A percentile compares a stretch with the other conserved stretches of the same genome.
phyloP scores from a whole-genome alignment of 352 stramenopile species.

The Pythium pyrilobum region DNA sequence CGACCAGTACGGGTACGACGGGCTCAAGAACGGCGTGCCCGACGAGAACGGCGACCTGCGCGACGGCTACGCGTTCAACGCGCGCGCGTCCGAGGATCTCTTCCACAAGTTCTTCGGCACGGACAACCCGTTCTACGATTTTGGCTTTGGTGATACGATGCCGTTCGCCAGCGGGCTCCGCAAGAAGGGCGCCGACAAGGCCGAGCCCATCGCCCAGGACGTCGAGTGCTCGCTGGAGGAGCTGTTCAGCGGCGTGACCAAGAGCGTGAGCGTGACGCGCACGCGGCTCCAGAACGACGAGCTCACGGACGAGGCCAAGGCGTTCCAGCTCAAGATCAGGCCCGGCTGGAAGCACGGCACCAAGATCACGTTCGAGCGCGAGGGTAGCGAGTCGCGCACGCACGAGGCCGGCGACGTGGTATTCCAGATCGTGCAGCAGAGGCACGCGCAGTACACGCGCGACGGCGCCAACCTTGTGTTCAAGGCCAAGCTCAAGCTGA shows the following conservation, averaged over 20 bases:
- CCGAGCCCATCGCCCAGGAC: slow-evolving; percentile 57
- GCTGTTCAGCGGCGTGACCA: slow-evolving; percentile 88
- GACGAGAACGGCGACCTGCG: slow-evolving; percentile 72
- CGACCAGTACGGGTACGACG: slow-evolving; percentile 93
- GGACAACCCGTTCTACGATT: slow-evolving; percentile 88
- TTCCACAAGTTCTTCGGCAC: slow-evolving; percentile 93
- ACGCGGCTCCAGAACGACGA: slow-evolving; percentile 75
- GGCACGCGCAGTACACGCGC: slow-evolving; percentile 84
- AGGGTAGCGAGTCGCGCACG: slow-evolving; percentile 88
- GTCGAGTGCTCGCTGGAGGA: slow-evolving; percentile 88
- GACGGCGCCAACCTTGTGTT: slow-evolving; percentile 92
- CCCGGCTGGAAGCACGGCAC: slow-evolving; percentile 93
- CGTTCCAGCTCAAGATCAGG: slow-evolving; percentile 89
- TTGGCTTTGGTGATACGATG: slow-evolving; percentile 84
- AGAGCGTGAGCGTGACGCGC: slow-evolving; percentile 80
- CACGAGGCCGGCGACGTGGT: slow-evolving; percentile 93
- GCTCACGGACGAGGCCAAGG: slow-evolving; percentile 72
- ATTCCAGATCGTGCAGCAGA: slow-evolving; percentile 87
- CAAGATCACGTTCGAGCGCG: slow-evolving; percentile 94
- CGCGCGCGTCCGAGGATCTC: slow-evolving; percentile 87
- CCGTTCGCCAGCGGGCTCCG: slow-evolving; percentile 76
- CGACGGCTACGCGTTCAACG: slow-evolving; percentile 87
- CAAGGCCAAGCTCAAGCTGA: slow-evolving; percentile 92
- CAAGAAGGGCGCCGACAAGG: slow-evolving; percentile 76
- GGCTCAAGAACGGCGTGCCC: slow-evolving; percentile 86